phyloP scores from a whole-genome alignment of 306 rosid genomes.

The Quercus bicolor region DNA sequence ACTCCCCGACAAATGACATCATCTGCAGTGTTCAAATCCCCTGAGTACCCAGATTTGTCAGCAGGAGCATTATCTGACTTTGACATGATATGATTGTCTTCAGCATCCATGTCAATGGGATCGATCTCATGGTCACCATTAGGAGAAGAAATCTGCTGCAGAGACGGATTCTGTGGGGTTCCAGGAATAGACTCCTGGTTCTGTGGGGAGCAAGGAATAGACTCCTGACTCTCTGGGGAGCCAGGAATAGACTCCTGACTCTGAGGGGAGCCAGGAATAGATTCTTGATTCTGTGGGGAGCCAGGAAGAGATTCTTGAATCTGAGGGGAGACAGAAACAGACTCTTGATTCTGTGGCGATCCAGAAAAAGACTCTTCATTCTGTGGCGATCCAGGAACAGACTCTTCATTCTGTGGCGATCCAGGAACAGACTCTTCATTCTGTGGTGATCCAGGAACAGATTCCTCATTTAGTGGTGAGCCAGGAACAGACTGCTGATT shows the following conservation, averaged over 20 bases:
- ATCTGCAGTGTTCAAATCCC: slow-evolving; percentile 37
- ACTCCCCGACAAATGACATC: slow-evolving; percentile 37
- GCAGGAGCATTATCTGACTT: slow-evolving; percentile 27
- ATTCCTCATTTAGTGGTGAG: slow-evolving; percentile 12
- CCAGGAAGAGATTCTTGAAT: not conserved
- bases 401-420: too few relatives aligned
- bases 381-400: too few relatives aligned
- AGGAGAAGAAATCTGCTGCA: slow-evolving; percentile 23
- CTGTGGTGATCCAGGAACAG: not conserved
- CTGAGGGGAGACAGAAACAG: not conserved
- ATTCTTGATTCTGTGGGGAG: not conserved
- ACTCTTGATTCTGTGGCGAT: too few relatives aligned
- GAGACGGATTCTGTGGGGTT: slow-evolving; percentile 18
- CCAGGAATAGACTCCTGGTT: slow-evolving; percentile 18
- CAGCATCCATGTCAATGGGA: slow-evolving; percentile 32
- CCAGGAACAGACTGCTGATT: slow-evolving; percentile 19
- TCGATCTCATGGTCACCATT: slow-evolving; percentile 30
- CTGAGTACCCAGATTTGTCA: slow-evolving; percentile 36
- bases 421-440: not conserved
- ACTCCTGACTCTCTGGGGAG: slow-evolving; percentile 21
- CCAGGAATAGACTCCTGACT: slow-evolving; percentile 29
- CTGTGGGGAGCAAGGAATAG: slow-evolving; percentile 33
- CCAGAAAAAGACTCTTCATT: not conserved
- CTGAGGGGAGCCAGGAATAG: slow-evolving; percentile 32
- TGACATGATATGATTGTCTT: slow-evolving; percentile 16